These are phyloP conservation scores for Gymnopilus dilepis DNA, from an alignment of 768 basidiomycete species.

Conservation along the genomic window DNA sequence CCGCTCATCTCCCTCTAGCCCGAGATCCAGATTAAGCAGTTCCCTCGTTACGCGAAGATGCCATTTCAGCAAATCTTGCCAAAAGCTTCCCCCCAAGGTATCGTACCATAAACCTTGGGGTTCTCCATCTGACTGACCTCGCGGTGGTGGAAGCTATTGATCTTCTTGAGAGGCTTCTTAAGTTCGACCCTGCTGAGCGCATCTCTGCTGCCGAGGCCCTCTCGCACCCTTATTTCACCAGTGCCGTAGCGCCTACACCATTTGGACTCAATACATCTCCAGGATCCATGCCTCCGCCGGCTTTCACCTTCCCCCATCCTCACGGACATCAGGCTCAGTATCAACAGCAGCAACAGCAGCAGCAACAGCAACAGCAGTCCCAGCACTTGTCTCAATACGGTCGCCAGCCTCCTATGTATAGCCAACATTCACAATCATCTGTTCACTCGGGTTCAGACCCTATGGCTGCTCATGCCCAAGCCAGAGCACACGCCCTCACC, in stretches of 20 bases:
- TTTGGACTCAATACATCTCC: constrained; percentile 50
- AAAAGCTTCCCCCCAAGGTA: constrained; percentile 86
- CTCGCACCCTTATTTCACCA: constrained; percentile 89
- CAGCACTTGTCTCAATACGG: constrained; percentile 39
- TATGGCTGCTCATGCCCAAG: constrained; percentile 42
- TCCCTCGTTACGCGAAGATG: constrained; percentile 86
- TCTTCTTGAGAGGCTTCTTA: constrained; percentile 90
- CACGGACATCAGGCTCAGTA: constrained; percentile 59
- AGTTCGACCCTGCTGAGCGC: constrained; percentile 94
- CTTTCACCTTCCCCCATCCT: constrained; percentile 72
- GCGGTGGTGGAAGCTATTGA: constrained; percentile 69
- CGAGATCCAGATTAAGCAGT: constrained; percentile 83
- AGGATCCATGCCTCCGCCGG: constrained; percentile 69
- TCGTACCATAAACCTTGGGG: constrained; percentile 16
- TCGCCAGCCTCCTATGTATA: constrained; percentile 30
- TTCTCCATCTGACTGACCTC: constrained; percentile 1
- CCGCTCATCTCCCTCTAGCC: constrained; percentile 50
- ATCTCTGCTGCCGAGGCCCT: constrained; percentile 92
- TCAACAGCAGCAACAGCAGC: constrained; percentile 46
- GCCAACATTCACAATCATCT: constrained; percentile 23
- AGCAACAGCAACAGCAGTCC: constrained; percentile 41
- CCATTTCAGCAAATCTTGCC: constrained; percentile 81
- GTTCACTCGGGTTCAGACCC: constrained; percentile 21
- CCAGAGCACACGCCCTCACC: constrained; percentile 42
- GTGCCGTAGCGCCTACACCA: constrained; percentile 45